These are phyloP conservation scores for Polysphondylium violaceum DNA, from an alignment of 78 protist genomes.

Conservation along the genomic window DNA sequence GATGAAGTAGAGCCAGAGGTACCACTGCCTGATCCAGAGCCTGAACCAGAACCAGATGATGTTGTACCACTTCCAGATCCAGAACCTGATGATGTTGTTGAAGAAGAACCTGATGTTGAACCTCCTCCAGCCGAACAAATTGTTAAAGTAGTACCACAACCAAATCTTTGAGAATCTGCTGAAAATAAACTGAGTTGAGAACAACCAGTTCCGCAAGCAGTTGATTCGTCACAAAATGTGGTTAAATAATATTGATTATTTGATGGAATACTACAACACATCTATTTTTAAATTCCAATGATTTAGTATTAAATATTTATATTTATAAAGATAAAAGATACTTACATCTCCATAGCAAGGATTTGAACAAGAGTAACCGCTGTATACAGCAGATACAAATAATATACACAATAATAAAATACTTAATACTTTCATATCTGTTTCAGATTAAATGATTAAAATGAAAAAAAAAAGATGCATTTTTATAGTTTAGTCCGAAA, in stretches of 20 bases:
- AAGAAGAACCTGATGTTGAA: slow-evolving; percentile 14
- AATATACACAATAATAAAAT: neutral
- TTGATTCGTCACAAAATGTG: slow-evolving; percentile 30
- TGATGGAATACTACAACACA: slow-evolving; percentile 40
- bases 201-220: slow-evolving; percentile 47
- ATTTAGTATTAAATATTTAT: neutral
- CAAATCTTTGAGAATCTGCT: slow-evolving; percentile 61
- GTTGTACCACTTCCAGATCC: slow-evolving; percentile 23
- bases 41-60: slow-evolving; percentile 5
- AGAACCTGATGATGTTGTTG: neutral
- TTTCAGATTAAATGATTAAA: slow-evolving; percentile 9
- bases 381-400: neutral
- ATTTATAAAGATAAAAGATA: too few species aligned
- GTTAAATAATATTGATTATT: slow-evolving; percentile 55
- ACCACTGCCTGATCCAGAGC: neutral
- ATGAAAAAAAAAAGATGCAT: slow-evolving; percentile 11
- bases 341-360: slow-evolving; percentile 36
- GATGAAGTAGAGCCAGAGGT: too few species aligned
- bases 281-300: neutral
- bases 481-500: too few species aligned
- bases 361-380: neutral
- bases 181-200: neutral
- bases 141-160: slow-evolving; percentile 45
- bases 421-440: neutral
- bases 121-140: slow-evolving; percentile 45